Conservation (phyloP, 331 rosid species). For the Erythrophleum ivorense region DNA sequence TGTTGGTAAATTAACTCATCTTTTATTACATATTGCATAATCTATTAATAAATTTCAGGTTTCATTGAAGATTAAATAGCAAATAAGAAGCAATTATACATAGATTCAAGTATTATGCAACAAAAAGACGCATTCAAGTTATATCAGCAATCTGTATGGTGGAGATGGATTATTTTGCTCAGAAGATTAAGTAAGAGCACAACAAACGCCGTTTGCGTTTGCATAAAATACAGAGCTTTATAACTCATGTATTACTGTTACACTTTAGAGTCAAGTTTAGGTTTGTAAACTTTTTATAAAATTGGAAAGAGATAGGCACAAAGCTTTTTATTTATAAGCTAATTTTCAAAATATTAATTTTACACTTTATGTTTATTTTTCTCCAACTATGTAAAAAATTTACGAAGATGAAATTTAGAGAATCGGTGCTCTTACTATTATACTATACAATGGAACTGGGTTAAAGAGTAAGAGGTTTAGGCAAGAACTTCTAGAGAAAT, state of each 20-base stretch:
- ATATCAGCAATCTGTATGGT: background rate
- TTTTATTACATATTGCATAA: background rate
- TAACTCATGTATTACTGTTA: background rate
- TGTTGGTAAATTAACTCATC: background rate
- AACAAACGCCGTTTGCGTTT: slow-evolving; percentile 24
- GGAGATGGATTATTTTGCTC: background rate
- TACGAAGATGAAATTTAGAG: too few species aligned
- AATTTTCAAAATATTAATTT: too few species aligned
- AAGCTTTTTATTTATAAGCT: too few species aligned
- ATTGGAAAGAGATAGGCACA: too few species aligned
- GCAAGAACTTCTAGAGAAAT: background rate
- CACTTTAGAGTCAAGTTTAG: too few species aligned
- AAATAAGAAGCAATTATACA: background rate
- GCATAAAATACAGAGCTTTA: slow-evolving; percentile 15
- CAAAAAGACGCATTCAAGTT: slow-evolving; percentile 8
- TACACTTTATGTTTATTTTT: too few species aligned
- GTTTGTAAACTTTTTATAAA: too few species aligned
- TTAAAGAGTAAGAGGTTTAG: slow-evolving; percentile 1
- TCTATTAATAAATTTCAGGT: background rate
- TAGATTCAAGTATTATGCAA: background rate
- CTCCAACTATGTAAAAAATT: too few species aligned
- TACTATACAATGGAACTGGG: slow-evolving; percentile 39
- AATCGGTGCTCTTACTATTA: background rate
- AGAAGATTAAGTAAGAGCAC: background rate
- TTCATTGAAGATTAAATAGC: background rate